Base-by-base conservation (phyloP, 106 monocot genomes). In the Dendrobium catenatum region DNA sequence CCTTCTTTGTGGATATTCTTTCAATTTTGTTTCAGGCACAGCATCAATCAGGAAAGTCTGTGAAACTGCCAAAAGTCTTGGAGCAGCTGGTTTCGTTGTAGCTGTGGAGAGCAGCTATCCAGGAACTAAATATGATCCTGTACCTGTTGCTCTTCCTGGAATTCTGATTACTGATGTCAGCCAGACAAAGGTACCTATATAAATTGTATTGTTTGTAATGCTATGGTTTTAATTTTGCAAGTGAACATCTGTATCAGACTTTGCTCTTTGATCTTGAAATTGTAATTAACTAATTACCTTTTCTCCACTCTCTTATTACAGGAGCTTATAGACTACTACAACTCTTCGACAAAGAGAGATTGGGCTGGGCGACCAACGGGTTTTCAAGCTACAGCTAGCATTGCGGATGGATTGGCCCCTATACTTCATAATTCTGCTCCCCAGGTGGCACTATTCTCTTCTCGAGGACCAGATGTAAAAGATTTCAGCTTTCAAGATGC, bases 401-500 rank as follows among this genome's bases (percentile, higher is more conserved):
- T 98, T 77, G 94, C 89, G 10, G 86, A 98, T 85, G 94, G 98
- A 74, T 84, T 98, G 78, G 84, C 92, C 56, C 94, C 98, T 17
- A 84, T 83, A 56, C 93, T 98, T 75, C 88, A 98, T 72, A 93
- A 89, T 77, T 90, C 94, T 78, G 98, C 98, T 47, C 98, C 98
- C 5, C 94, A 93, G 82, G 98, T 98, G 46, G 98, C 98, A 26
- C 4, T 95, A 9, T 98, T 98, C 84, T 98, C 98, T 55, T 98
- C 94, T 0, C 86, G 98, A 80, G 98, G 98, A 48, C 98, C 98
- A 26, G 95, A 90, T 88, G 94, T 98, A 47, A 95, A 93, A 76
- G 98, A 98, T 88, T 98, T 93, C 85, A 94, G 89, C 83, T 98
- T 98, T 86, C 88, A 93, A 80, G 98, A 98, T 87, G 94, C 98